Evolutionary conservation across 192 early-diverging fungal species (phyloP), one percentile per base, ranked within the genome.

Genomic region (Mortierella antarctica): DNA sequence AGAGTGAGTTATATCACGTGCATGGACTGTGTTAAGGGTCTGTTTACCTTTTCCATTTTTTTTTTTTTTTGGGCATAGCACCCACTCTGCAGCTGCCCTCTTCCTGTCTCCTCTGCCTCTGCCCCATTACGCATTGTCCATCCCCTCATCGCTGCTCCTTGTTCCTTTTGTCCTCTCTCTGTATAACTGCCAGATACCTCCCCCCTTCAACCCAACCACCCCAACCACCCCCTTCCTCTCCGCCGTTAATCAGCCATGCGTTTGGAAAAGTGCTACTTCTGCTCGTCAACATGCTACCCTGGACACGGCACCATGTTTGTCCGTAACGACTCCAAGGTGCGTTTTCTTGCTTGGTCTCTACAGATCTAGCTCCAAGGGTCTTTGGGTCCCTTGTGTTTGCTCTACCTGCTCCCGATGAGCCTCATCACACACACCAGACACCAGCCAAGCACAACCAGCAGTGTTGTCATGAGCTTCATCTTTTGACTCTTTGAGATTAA

Each of bases 291-390:
- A 44, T 90, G 93, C 71, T 99, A 99, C 76, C 98, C 98, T 55
- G 98, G 98, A 7, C 97, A 99, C 82, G 98, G 98, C 42, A 97
- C 94, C 71, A 95, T 96, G 94, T 99, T 99, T 91, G 98, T 98
- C 54, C 89, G 97, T 48, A 98, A 98, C 74, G 98, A 98, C 88
- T 90, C 93, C 78, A 99, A 98, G 92, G 94, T 95, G 53, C 61
- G 49, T 17, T 14, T 11, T 50, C 17, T 11, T 17, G 12, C 4
- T 50, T 1, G 12, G 11, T 50, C 17, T 14, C 49, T 17, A 14
- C 17, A 11, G 17, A 17, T 50, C 49, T 50, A 4, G 49, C 49
- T 50, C 12, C 49, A 14, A 11, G 49, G 11, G 11, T 11, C 49
- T 17, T 50, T 17, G 1, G 1, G 11, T 14, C 17, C 49, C 12